Evolutionary conservation across 2,329 filamentous ascomycete genomes (phyloP).

Genomic region (Calycina marina): DNA sequence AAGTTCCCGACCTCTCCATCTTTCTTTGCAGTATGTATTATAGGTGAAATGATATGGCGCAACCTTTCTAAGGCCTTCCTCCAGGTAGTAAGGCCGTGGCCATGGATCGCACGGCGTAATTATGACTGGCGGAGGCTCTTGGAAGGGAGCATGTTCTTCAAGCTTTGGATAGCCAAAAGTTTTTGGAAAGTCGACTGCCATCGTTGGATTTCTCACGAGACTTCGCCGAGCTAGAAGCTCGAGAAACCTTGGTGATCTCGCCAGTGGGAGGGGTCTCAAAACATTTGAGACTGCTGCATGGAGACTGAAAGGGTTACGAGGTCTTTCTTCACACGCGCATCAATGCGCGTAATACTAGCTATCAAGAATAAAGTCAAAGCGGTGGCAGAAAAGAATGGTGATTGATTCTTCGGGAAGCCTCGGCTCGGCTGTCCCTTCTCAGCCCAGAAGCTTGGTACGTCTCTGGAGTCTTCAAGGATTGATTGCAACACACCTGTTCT

Average conservation of each 20-base stretch:
- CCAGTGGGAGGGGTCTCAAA: slow-evolving; percentile 24
- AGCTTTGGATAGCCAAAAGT: slow-evolving; percentile 17
- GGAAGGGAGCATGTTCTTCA: slow-evolving; percentile 24
- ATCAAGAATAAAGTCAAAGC: slow-evolving; percentile 1
- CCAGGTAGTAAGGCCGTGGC: slow-evolving; percentile 64
- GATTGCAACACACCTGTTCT: no score
- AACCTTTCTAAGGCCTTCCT: slow-evolving; percentile 71
- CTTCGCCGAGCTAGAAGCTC: slow-evolving; percentile 36
- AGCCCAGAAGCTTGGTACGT: no score
- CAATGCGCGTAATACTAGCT: no score
- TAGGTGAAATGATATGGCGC: slow-evolving; percentile 86
- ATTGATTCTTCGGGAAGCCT: no score
- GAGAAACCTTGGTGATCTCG: slow-evolving; percentile 35
- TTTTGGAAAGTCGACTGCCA: slow-evolving; percentile 27
- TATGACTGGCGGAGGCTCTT: slow-evolving; percentile 31
- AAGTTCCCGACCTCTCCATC: slow-evolving; percentile 72
- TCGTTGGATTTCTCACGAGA: slow-evolving; percentile 24
- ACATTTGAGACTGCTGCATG: neutral
- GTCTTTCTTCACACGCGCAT: neutral
- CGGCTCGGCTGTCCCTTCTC: no score
- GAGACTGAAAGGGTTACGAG: neutral
- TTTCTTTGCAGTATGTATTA: slow-evolving; percentile 86
- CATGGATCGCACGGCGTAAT: slow-evolving; percentile 39
- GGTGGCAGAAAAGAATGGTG: slow-evolving; percentile 1
- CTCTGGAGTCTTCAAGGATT: no score